These are phyloP conservation scores for Aspergillus spinulosporus DNA, from an alignment of 2,329 filamentous ascomycete species.

Conservation along the genomic window DNA sequence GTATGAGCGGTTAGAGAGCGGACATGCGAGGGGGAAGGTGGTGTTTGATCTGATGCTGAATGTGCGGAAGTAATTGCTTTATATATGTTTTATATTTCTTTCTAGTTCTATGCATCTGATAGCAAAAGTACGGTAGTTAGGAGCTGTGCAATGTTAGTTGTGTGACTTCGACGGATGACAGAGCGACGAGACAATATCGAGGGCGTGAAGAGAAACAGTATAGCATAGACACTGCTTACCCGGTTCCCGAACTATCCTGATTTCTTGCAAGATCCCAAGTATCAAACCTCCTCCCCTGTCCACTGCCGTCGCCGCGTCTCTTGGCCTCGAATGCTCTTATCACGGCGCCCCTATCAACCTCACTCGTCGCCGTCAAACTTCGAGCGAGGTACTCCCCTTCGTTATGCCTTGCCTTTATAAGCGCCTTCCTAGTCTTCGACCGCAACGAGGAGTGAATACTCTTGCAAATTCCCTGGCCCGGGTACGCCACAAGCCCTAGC, in stretches of 20 bases:
- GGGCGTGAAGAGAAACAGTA: too few species aligned
- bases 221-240: not conserved
- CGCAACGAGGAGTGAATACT: slow-evolving; percentile 30
- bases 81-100: not conserved
- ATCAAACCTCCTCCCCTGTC: not conserved
- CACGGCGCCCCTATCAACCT: slow-evolving; percentile 1
- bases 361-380: not conserved
- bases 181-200: too few species aligned
- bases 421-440: slow-evolving; percentile 27
- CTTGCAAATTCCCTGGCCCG: slow-evolving; percentile 34
- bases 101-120: not conserved
- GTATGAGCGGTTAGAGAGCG: slow-evolving; percentile 41
- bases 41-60: slow-evolving; percentile 34
- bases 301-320: not conserved
- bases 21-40: slow-evolving; percentile 48
- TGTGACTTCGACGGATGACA: not conserved
- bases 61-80: not conserved
- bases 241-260: not conserved
- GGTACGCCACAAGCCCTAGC: slow-evolving; percentile 35
- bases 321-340: slow-evolving; percentile 1
- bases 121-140: not conserved
- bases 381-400: slow-evolving; percentile 20
- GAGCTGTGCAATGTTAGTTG: not conserved
- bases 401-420: slow-evolving; percentile 24
- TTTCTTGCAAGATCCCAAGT: slow-evolving; percentile 7